Conservation (phyloP, 805 yeast species). For the Metschnikowia santaceciliae region DNA sequence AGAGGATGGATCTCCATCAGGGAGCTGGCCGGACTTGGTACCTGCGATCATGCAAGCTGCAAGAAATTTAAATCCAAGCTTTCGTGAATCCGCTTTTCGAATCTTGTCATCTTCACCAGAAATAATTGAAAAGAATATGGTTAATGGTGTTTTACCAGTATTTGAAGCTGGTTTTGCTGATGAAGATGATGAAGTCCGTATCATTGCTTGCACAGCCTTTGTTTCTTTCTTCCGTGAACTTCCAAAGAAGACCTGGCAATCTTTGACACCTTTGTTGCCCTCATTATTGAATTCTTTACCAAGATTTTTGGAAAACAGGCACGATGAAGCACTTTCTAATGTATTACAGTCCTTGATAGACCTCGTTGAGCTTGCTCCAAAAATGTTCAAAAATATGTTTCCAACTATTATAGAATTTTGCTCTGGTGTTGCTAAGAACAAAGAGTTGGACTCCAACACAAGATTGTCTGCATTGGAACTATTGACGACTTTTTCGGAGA, state of each 20-base stretch:
- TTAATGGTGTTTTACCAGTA: constrained; percentile 57
- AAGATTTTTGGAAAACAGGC: constrained; percentile 71
- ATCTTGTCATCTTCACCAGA: constrained; percentile 83
- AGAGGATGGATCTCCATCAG: constrained; percentile 46
- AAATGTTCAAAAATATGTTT: constrained; percentile 88
- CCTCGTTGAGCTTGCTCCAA: constrained; percentile 89
- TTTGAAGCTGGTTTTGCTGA: constrained; percentile 83
- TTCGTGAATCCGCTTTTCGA: constrained; percentile 89
- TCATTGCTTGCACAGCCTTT: constrained; percentile 89
- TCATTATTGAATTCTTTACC: constrained; percentile 82
- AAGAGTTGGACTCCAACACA: constrained; percentile 72
- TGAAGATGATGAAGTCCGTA: constrained; percentile 73
- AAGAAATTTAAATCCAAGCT: constrained; percentile 50
- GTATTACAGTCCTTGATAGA: constrained; percentile 90
- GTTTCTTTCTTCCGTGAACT: constrained; percentile 81
- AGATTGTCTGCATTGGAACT: constrained; percentile 87
- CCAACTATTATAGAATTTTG: constrained; percentile 83
- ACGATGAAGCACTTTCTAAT: constrained; percentile 75
- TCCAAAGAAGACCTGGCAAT: constrained; percentile 76
- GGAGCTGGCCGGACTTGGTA: constrained; percentile 73
- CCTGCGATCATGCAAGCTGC: constrained; percentile 72
- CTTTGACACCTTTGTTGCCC: constrained; percentile 76
- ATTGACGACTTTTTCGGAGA: constrained; percentile 85
- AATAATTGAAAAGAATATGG: constrained; percentile 57
- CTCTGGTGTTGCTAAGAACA: constrained; percentile 75